Evolutionary conservation across 306 rosid species (phyloP), one percentile per base, ranked within the genome.

Genomic region (Ammopiptanthus mongolicus): DNA sequence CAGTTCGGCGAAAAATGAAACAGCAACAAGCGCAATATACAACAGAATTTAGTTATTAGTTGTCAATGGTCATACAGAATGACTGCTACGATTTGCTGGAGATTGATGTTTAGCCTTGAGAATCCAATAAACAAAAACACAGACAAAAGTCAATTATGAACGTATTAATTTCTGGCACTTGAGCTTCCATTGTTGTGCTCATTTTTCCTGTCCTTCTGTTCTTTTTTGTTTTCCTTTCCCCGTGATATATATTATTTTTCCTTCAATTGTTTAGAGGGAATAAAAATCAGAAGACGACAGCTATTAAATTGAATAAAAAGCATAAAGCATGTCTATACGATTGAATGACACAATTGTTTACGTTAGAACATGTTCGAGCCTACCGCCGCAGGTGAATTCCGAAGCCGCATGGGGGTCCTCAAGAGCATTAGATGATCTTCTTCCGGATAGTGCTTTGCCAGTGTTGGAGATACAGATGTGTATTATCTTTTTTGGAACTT

Each of bases 311-410:
- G 62, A 12, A 23, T 23, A 56, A n/a, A 9, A 29, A 28, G 8
- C 33, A 39, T 36, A 28, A 31, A 65, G 0, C 65, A 82, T 76
- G 76, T 3, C 51, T 1, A 8, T 0, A 1, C 1, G 0, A 11
- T 1, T 2, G 46, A 13, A 53, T 1, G n/a, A 14, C 3, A 8
- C 21, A 0, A 1, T 0, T 2, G 9, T 4, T 5, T 31, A 46
- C 2, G 6, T 6, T 4, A 55, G 9, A 31, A 28, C 63, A 29
- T 84, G 88, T 47, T 2, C 34, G 23, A 2, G 7, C 34, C 2
- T 81, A 11, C 85, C 83, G 0, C 83, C 85, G 1, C 74, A 60
- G 73, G 61, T 69, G 55, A 73, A 75, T 74, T 81, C 88, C 1
- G 13, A 60, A 14, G 34, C 0, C 6, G 22, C 65, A 11, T 63